Conservation (phyloP, 2,329 filamentous ascomycete species). For the Neopestalotiopsis rosae region DNA sequence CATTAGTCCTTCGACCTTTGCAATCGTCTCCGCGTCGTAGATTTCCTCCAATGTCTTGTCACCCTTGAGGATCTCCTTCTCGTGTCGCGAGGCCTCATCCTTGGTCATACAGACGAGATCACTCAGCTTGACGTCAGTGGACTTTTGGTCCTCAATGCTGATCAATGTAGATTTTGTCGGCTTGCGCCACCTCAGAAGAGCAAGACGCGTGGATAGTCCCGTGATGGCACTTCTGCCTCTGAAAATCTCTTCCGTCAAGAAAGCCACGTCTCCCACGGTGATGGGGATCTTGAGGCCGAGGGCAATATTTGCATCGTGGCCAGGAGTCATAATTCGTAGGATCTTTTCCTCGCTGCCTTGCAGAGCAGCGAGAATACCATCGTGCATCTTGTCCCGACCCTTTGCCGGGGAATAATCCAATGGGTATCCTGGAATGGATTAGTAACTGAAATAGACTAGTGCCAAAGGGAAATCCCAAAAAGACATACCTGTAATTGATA, state of each 20-base stretch:
- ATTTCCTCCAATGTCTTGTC: constrained; percentile 71
- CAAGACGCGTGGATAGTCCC: constrained; percentile 78
- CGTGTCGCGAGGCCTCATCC: constrained; percentile 63
- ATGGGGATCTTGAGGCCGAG: constrained; percentile 81
- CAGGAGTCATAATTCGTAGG: constrained; percentile 54
- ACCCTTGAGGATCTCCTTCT: constrained; percentile 77
- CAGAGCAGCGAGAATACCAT: constrained; percentile 76
- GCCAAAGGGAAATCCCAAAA: background rate
- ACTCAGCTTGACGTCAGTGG: constrained; percentile 59
- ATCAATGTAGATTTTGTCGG: constrained; percentile 64
- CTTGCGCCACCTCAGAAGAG: constrained; percentile 80
- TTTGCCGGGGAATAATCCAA: constrained; percentile 83
- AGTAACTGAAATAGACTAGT: constrained; percentile 20
- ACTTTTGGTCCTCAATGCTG: constrained; percentile 76
- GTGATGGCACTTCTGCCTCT: constrained; percentile 82
- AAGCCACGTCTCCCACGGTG: constrained; percentile 81
- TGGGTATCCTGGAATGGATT: constrained; percentile 69
- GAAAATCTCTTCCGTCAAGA: constrained; percentile 89
- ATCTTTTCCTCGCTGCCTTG: constrained; percentile 82
- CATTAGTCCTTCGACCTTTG: constrained; percentile 69
- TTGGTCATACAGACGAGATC: constrained; percentile 42
- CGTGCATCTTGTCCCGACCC: constrained; percentile 89
- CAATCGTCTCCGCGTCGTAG: constrained; percentile 72
- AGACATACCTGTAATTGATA: constrained; percentile 65
- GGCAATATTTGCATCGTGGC: constrained; percentile 52